Percentiles rank a stretch among this genome's conserved stretches.
phyloP scores from a whole-genome alignment of 148 eudicot species.

The Fagopyrum esculentum region DNA sequence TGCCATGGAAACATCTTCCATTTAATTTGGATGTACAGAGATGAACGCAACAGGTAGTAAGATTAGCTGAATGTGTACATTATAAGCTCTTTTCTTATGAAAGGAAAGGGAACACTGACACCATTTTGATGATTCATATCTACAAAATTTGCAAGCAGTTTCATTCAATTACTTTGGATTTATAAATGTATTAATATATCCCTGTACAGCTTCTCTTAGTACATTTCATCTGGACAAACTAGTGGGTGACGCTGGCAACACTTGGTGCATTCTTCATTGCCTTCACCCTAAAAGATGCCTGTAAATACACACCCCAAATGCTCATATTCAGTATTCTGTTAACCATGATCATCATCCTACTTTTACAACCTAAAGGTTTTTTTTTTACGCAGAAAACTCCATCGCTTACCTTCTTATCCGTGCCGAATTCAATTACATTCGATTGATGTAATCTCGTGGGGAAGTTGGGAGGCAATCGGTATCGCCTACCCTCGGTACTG shows the following conservation, averaged over 20 bases:
- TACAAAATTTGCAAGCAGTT: too few relatives aligned
- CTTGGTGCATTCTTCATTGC: conserved; percentile 24
- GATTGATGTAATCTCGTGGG: conserved; percentile 76
- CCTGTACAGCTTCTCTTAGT: neutral
- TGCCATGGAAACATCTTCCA: too few relatives aligned
- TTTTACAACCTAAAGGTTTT: neutral
- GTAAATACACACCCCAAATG: conserved; percentile 5
- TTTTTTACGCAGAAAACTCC: neutral
- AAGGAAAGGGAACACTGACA: too few relatives aligned
- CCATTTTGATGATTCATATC: too few relatives aligned
- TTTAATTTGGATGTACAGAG: too few relatives aligned
- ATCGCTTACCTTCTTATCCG: conserved; percentile 52
- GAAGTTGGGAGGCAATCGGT: conserved; percentile 61
- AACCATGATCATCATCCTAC: neutral
- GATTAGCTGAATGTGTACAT: too few relatives aligned
- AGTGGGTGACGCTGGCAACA: neutral
- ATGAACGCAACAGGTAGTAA: too few relatives aligned
- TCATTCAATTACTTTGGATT: too few relatives aligned
- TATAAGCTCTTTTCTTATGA: too few relatives aligned
- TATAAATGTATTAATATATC: too few relatives aligned
- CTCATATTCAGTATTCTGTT: neutral
- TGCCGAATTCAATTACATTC: conserved; percentile 65
- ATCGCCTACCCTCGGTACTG: conserved; percentile 76
- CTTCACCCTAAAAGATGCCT: conserved; percentile 60
- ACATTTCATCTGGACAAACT: neutral